Percentiles rank a stretch among this genome's conserved stretches.
Conservation (phyloP, 1,284 basidiomycete species). For the Anthracocystis setariae region DNA sequence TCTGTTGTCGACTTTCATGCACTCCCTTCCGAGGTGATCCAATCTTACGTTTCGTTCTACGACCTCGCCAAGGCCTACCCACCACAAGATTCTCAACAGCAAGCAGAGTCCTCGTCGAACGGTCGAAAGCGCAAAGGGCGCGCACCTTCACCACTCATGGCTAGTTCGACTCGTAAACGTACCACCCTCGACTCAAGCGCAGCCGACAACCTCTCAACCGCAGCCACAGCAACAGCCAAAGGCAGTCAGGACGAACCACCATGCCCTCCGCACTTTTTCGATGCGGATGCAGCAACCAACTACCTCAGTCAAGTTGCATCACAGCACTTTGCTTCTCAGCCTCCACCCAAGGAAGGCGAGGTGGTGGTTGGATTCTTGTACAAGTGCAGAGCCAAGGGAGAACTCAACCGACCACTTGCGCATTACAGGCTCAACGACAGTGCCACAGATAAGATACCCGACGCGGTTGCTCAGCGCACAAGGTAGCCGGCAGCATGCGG, state of each 20-base stretch:
- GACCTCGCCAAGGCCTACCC: constrained; percentile 54
- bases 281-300: constrained; percentile 51
- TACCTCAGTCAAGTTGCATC: constrained; percentile 55
- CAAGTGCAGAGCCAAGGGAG: constrained; percentile 55
- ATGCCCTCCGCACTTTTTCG: constrained; percentile 56
- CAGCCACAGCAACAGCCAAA: constrained; percentile 17
- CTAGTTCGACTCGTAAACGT: constrained; percentile 29
- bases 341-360: constrained; percentile 61
- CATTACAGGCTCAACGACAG: constrained; percentile 40
- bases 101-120: constrained; percentile 16
- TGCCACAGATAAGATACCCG: constrained; percentile 19
- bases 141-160: constrained; percentile 16
- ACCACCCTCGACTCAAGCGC: constrained; percentile 26
- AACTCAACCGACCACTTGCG: constrained; percentile 46
- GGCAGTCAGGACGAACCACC: constrained; percentile 40
- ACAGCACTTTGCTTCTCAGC: constrained; percentile 54
- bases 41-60: constrained; percentile 56
- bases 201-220: constrained; percentile 21
- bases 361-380: constrained; percentile 62
- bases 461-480: constrained; percentile 15
- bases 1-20: constrained; percentile 54
- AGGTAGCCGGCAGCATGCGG: constrained; percentile 8
- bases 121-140: constrained; percentile 37
- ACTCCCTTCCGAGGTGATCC: constrained; percentile 45
- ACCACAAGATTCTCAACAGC: constrained; percentile 34